phyloP scores from a whole-genome alignment of 2,329 filamentous ascomycete genomes.

The Hypoxylon rubiginosum region DNA sequence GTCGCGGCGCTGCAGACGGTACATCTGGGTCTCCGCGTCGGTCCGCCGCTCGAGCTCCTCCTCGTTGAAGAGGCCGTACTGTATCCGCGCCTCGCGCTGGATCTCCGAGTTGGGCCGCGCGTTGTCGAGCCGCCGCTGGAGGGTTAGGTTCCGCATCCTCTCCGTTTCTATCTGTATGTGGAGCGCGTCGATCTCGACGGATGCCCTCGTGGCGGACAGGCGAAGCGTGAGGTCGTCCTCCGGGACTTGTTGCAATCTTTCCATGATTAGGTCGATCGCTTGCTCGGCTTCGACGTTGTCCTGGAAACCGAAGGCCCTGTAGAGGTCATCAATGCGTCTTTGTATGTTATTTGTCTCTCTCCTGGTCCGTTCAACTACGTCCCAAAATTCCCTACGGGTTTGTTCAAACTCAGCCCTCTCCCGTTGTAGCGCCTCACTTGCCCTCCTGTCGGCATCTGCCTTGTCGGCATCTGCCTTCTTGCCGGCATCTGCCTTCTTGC shows the following conservation, averaged over 20 bases:
- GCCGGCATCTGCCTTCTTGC: background rate
- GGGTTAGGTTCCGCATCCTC: background rate
- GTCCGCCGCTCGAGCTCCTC: conserved; percentile 37
- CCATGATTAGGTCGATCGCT: background rate
- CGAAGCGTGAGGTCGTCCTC: background rate
- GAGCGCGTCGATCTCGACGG: background rate
- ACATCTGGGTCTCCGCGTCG: conserved; percentile 34
- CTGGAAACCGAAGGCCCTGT: background rate
- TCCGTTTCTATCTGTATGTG: background rate
- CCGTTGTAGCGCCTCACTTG: background rate
- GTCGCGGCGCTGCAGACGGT: conserved; percentile 33
- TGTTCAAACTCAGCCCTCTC: background rate
- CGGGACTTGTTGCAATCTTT: background rate
- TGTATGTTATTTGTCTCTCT: background rate
- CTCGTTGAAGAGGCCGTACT: conserved; percentile 24
- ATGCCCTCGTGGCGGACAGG: background rate
- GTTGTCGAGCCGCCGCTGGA: conserved; percentile 18
- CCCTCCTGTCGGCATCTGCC: no score
- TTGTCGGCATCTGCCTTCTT: no score
- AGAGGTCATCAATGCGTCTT: background rate
- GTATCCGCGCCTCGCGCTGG: conserved; percentile 2
- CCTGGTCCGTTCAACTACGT: background rate
- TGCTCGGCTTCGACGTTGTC: background rate
- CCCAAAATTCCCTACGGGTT: background rate
- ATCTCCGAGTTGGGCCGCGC: conserved; percentile 23